phyloP scores from a whole-genome alignment of 805 yeast species.

The Wickerhamiella brachini region DNA sequence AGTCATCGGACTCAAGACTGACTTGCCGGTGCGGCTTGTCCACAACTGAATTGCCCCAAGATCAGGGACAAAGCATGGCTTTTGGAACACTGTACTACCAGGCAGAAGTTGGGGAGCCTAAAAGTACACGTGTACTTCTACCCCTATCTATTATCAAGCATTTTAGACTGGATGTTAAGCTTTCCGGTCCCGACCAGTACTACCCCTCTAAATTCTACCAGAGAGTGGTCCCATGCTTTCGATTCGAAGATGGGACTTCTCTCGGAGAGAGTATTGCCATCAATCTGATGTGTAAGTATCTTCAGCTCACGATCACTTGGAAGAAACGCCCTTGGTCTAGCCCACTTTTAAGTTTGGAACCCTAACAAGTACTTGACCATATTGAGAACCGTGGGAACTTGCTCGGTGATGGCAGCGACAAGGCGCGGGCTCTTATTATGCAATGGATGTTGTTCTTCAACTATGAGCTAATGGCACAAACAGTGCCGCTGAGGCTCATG shows the following conservation, averaged over 20 bases:
- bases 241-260: background rate
- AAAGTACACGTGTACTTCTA: constrained; percentile 14
- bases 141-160: constrained; percentile 31
- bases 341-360: background rate
- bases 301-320: too few species aligned
- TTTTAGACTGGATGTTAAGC: constrained; percentile 42
- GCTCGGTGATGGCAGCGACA: background rate
- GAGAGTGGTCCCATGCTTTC: background rate
- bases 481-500: constrained; percentile 34
- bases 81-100: constrained; percentile 14
- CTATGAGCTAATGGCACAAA: constrained; percentile 40
- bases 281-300: constrained; percentile 34
- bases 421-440: constrained; percentile 41
- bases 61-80: too few species aligned
- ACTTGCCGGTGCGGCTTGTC: too few species aligned
- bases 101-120: constrained; percentile 13
- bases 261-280: constrained; percentile 19
- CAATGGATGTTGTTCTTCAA: constrained; percentile 70
- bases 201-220: constrained; percentile 32
- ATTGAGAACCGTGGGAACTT: background rate
- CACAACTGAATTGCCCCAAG: too few species aligned
- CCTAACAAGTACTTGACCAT: background rate
- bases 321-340: too few species aligned
- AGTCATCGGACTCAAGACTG: too few species aligned
- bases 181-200: constrained; percentile 31